phyloP scores from a whole-genome alignment of 2,329 filamentous ascomycete species.

The Aspergillus aculeatinus region DNA sequence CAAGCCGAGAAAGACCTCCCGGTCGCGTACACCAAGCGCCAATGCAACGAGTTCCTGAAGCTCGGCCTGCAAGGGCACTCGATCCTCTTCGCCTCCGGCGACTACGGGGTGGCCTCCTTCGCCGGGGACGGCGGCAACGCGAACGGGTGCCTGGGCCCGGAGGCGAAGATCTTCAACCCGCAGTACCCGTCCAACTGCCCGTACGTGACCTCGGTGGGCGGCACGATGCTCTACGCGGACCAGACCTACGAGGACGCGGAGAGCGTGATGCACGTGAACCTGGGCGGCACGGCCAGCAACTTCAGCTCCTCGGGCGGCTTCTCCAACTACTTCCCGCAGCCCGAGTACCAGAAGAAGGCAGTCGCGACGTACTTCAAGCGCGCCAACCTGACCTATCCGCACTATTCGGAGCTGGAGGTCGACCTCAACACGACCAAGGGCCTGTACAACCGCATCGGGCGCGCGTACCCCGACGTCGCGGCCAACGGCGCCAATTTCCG shows the following conservation, averaged over 20 bases:
- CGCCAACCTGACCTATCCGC: constrained; percentile 30
- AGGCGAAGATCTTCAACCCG: constrained; percentile 49
- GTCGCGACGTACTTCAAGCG: constrained; percentile 44
- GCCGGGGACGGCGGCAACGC: constrained; percentile 34
- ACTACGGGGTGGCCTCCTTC: constrained; percentile 37
- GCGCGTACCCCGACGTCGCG: constrained; percentile 52
- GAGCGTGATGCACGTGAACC: constrained; percentile 33
- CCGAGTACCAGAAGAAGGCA: constrained; percentile 43
- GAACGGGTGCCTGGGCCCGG: constrained; percentile 42
- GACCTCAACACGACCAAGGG: constrained; percentile 39
- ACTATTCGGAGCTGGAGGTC: constrained; percentile 33
- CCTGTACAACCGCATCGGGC: constrained; percentile 47
- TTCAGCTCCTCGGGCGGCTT: constrained; percentile 49
- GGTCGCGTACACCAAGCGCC: constrained; percentile 52
- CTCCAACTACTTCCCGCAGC: constrained; percentile 47
- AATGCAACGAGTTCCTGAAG: constrained; percentile 53
- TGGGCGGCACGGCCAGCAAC: constrained; percentile 25
- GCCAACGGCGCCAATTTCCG: constrained; percentile 43
- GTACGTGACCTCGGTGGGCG: constrained; percentile 52
- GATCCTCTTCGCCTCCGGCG: constrained; percentile 32
- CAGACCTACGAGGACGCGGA: constrained; percentile 28
- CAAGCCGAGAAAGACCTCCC: constrained; percentile 56
- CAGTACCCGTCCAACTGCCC: constrained; percentile 53
- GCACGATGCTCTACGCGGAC: constrained; percentile 31
- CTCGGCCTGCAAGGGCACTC: constrained; percentile 42